Conservation (phyloP, 1,139 yeast species). For the Blastobotrys serpentis region DNA sequence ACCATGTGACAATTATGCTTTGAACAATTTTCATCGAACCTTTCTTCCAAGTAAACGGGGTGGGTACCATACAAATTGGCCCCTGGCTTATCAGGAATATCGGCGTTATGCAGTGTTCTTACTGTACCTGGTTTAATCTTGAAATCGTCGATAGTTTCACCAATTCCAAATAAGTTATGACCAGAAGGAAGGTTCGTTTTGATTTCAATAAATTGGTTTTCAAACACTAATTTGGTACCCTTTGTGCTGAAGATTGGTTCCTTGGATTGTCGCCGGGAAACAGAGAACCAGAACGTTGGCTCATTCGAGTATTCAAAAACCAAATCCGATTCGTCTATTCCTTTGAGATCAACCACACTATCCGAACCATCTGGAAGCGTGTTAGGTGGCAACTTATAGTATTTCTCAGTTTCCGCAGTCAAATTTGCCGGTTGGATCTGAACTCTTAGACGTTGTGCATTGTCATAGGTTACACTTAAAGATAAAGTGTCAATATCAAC, state of each 20-base stretch:
- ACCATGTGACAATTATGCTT: constrained; percentile 24
- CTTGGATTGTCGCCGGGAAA: constrained; percentile 32
- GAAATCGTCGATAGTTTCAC: constrained; percentile 40
- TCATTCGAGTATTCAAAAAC: constrained; percentile 32
- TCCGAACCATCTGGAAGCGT: constrained; percentile 31
- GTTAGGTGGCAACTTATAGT: constrained; percentile 34
- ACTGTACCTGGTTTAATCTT: constrained; percentile 34
- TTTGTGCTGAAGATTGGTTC: constrained; percentile 38
- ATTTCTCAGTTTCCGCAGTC: constrained; percentile 28
- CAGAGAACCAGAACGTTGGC: constrained; percentile 35
- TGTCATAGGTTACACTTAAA: constrained; percentile 37
- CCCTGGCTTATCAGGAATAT: constrained; percentile 22
- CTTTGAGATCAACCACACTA: constrained; percentile 16
- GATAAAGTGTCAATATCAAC: constrained; percentile 35
- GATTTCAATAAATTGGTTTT: constrained; percentile 40
- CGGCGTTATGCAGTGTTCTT: constrained; percentile 28
- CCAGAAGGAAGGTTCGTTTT: constrained; percentile 36
- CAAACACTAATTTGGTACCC: constrained; percentile 38
- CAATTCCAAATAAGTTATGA: constrained; percentile 39
- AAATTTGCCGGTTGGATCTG: constrained; percentile 35
- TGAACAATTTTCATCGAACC: constrained; percentile 15
- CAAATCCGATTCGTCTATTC: constrained; percentile 23
- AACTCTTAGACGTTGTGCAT: constrained; percentile 33
- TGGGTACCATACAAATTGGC: constrained; percentile 30
- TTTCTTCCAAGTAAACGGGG: constrained; percentile 37